Evolutionary conservation across 768 basidiomycete species (phyloP).

Genomic region (Panellus pusillus): DNA sequence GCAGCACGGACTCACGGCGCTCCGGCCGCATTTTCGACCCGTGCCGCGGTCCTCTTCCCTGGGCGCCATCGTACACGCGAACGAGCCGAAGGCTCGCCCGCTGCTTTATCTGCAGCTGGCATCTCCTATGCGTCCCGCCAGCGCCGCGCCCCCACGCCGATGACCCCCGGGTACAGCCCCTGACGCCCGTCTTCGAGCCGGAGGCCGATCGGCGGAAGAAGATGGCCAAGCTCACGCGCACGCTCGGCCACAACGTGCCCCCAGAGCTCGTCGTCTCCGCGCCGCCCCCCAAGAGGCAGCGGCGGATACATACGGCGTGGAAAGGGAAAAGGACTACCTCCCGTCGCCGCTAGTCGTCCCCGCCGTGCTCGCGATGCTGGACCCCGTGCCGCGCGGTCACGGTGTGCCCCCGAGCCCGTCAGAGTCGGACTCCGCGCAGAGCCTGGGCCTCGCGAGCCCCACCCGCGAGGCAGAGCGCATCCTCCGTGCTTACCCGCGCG

Average conservation of each 20-base stretch:
- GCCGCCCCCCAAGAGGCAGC: not conserved
- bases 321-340: not conserved
- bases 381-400: not conserved
- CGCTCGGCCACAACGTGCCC: conserved; percentile 45
- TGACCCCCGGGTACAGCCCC: not conserved
- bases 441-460: not conserved
- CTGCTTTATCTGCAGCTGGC: conserved; percentile 10
- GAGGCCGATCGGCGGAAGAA: conserved; percentile 35
- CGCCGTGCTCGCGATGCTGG: conserved; percentile 1
- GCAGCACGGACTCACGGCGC: conserved; percentile 5
- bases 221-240: conserved; percentile 44
- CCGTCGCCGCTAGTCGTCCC: not conserved
- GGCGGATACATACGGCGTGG: not conserved
- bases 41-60: conserved; percentile 11
- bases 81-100: not conserved
- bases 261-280: conserved; percentile 35
- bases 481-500: too few relatives aligned
- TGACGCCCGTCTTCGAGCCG: conserved; percentile 1
- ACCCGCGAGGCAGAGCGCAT: conserved; percentile 2
- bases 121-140: not conserved
- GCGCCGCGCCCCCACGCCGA: not conserved
- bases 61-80: not conserved
- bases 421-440: too few relatives aligned
- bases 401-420: not conserved
- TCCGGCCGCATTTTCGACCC: conserved; percentile 2